Evolutionary conservation across 2,329 filamentous ascomycete species (phyloP).

Genomic region (Arthrobotrys conoides): DNA sequence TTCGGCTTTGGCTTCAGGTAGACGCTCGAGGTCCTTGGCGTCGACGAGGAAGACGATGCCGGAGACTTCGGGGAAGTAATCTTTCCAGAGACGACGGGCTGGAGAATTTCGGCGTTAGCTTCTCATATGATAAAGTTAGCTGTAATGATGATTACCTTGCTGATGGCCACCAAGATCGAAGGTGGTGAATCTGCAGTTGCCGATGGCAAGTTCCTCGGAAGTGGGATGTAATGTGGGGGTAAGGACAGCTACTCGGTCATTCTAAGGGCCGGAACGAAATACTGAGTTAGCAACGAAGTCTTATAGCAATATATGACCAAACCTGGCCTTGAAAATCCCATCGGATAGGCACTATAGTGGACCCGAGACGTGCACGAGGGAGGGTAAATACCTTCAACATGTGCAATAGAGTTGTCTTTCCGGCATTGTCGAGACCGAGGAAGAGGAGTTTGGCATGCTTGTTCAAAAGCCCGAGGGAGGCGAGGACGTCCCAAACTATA

Average conservation of each 20-base stretch:
- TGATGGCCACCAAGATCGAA: slow-evolving; percentile 95
- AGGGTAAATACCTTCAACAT: slow-evolving; percentile 83
- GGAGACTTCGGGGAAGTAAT: slow-evolving; percentile 96
- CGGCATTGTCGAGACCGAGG: slow-evolving; percentile 92
- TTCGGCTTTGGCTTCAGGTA: slow-evolving; percentile 94
- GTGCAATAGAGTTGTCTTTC: slow-evolving; percentile 93
- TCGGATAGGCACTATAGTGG: slow-evolving; percentile 14
- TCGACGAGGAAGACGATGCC: slow-evolving; percentile 98
- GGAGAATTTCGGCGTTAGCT: slow-evolving; percentile 40
- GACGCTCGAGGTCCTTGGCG: slow-evolving; percentile 95
- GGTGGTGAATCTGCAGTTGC: slow-evolving; percentile 93
- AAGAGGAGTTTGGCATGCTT: slow-evolving; percentile 97
- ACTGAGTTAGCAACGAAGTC: slow-evolving; percentile 53
- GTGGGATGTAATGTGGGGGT: slow-evolving; percentile 93
- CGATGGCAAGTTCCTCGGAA: slow-evolving; percentile 91
- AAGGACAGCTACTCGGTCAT: slow-evolving; percentile 91
- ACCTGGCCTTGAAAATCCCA: slow-evolving; percentile 9
- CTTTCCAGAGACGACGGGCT: slow-evolving; percentile 95
- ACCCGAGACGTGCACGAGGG: slow-evolving; percentile 31
- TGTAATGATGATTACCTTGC: slow-evolving; percentile 75
- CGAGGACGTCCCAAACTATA: slow-evolving; percentile 88
- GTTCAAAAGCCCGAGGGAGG: slow-evolving; percentile 88
- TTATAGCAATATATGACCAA: slow-evolving; percentile 32
- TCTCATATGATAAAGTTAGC: not conserved
- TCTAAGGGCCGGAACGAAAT: slow-evolving; percentile 71